Conservation (phyloP, 2,329 filamentous ascomycete species). For the Aspergillus caelatus region DNA sequence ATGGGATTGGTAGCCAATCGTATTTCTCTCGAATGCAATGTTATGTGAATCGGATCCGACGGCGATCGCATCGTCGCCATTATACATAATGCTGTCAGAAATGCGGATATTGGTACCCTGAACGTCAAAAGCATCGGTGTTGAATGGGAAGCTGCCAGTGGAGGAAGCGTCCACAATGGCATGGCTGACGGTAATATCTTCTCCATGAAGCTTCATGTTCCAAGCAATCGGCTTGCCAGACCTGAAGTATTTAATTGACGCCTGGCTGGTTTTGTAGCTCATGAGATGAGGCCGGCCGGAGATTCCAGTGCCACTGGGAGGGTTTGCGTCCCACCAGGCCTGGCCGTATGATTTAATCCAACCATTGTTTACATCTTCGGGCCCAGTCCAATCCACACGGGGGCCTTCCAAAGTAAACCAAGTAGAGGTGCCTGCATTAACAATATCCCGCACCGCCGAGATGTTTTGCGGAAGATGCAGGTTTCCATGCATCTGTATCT, state of each 20-base stretch:
- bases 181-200: slow-evolving; percentile 45
- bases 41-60: slow-evolving; percentile 42
- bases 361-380: slow-evolving; percentile 40
- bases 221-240: slow-evolving; percentile 49
- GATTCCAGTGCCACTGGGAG: slow-evolving; percentile 41
- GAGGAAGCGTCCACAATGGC: slow-evolving; percentile 45
- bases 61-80: slow-evolving; percentile 50
- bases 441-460: slow-evolving; percentile 39
- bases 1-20: slow-evolving; percentile 49
- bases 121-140: slow-evolving; percentile 41
- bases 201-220: slow-evolving; percentile 44
- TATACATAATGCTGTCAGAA: slow-evolving; percentile 40
- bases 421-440: slow-evolving; percentile 33
- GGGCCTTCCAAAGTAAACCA: slow-evolving; percentile 43
- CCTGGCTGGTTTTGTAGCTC: slow-evolving; percentile 41
- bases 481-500: slow-evolving; percentile 48
- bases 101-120: slow-evolving; percentile 33
- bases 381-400: slow-evolving; percentile 32
- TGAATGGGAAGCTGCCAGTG: slow-evolving; percentile 45
- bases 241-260: slow-evolving; percentile 44
- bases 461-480: slow-evolving; percentile 48
- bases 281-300: slow-evolving; percentile 46
- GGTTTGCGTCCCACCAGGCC: slow-evolving; percentile 51
- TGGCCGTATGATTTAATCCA: slow-evolving; percentile 53
- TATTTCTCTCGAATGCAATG: slow-evolving; percentile 42